Base-by-base conservation (phyloP, 257 asterid genomes). In the Petunia axillaris region DNA sequence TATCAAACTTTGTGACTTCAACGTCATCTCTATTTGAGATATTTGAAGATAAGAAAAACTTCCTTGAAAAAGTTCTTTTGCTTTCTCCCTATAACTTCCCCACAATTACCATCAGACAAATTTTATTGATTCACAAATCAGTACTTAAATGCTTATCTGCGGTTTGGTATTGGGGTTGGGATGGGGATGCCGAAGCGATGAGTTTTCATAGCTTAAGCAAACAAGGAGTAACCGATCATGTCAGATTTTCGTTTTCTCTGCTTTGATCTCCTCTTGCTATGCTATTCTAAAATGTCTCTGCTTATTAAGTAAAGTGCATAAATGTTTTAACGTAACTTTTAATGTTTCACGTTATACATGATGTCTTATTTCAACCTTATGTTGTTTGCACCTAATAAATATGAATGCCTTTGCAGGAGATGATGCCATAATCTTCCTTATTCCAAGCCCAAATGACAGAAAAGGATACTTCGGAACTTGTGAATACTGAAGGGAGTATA, bases 401-500 rank as follows among this genome's bases (percentile, higher is more conserved):
- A 52, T 25, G 36, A 43, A 71, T 79, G 10, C 50, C 63, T n/a
- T 78, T 78, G 82, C 82, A 79, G 82, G 65, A 63, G 75, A 58
- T 48, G 64, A 66, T 16, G 9, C 1, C 37, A 4, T 38, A 46
- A 50, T 50, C 57, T n/a, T 25, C 57, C n/a, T 40, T 11, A 37
- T 52, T 48, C 41, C 39, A 38, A 35, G 38, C n/a, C 55, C 36
- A 64, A 54, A 48, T 79, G 50, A 39, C 43, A 75, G 62, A 25
- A 25, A 16, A 13, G 52, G 48, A 54, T 54, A 6, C 41, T n/a
- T 57, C 63, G 16, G 10, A 79, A 79, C 36, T 48, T 79, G 82
- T 79, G 82, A 79, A 79, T 79, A 79, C 63, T 50, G 59, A 36
- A 63, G 64, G 62, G 75, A 36, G 7, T 78, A 75, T 78, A 78